Evolutionary conservation across 2,329 filamentous ascomycete species (phyloP).

Genomic region (Bimuria novae-zelandiae): DNA sequence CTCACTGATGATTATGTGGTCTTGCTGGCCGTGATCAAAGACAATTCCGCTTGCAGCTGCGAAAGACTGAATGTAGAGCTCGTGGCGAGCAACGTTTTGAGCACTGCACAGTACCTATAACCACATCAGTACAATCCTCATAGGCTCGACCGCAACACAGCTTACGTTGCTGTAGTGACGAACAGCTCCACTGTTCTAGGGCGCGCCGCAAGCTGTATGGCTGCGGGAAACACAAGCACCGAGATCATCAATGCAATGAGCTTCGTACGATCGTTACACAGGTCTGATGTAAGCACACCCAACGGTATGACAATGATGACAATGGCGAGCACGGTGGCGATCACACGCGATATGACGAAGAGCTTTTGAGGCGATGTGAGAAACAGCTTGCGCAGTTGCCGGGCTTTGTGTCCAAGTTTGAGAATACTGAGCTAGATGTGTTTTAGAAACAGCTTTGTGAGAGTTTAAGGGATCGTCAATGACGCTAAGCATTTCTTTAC

Average conservation of each 20-base stretch:
- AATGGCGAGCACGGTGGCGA: conserved; percentile 23
- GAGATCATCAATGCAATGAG: conserved; percentile 21
- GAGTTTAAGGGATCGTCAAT: too few species aligned
- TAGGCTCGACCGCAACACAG: background rate
- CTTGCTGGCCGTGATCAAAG: background rate
- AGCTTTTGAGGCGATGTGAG: conserved; percentile 14
- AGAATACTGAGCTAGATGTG: too few species aligned
- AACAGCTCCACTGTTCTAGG: conserved; percentile 28
- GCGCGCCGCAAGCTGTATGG: conserved; percentile 21
- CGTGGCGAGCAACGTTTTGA: conserved; percentile 8
- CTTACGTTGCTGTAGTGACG: conserved; percentile 30
- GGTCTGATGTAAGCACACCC: conserved; percentile 18
- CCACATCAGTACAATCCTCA: background rate
- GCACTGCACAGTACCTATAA: conserved; percentile 10
- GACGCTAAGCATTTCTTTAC: too few species aligned
- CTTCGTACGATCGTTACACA: conserved; percentile 16
- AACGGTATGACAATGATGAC: conserved; percentile 23
- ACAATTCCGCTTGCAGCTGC: background rate
- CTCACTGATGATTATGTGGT: background rate
- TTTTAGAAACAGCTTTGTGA: conserved; percentile 13
- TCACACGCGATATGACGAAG: conserved; percentile 13
- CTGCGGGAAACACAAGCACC: conserved; percentile 22
- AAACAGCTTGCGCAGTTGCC: conserved; percentile 10
- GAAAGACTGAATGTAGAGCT: background rate
- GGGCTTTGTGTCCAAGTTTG: too few species aligned